Evolutionary conservation across 768 basidiomycete genomes (phyloP).

Genomic region (Mycena rebaudengoi): DNA sequence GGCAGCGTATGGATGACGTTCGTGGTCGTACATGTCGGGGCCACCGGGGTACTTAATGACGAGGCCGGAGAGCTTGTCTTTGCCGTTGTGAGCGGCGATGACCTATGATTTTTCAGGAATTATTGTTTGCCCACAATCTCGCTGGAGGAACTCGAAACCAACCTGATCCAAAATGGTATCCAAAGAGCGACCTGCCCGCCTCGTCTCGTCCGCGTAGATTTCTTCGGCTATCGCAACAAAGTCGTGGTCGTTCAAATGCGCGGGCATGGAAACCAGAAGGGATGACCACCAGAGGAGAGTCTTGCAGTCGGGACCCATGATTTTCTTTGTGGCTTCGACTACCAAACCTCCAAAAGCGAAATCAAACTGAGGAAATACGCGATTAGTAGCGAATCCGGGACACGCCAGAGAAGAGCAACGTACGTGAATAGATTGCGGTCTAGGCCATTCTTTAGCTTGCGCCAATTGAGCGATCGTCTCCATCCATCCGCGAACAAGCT

Average conservation of each 20-base stretch:
- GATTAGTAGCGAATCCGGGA: neutral
- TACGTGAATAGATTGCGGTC: slow-evolving; percentile 9
- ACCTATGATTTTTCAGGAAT: neutral
- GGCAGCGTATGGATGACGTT: slow-evolving; percentile 2
- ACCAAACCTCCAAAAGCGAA: slow-evolving; percentile 1
- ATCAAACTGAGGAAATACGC: neutral
- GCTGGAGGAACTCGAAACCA: neutral
- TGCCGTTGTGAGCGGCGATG: slow-evolving; percentile 6
- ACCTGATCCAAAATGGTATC: slow-evolving; percentile 9
- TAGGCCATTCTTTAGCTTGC: neutral
- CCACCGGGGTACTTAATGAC: slow-evolving; percentile 1
- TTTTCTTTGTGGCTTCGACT: neutral
- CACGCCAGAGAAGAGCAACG: neutral
- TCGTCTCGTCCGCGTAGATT: slow-evolving; percentile 8
- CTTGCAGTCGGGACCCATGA: slow-evolving; percentile 9
- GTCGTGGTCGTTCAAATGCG: slow-evolving; percentile 9
- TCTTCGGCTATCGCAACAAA: neutral
- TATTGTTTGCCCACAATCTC: neutral
- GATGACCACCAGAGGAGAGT: slow-evolving; percentile 7
- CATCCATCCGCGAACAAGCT: slow-evolving; percentile 7
- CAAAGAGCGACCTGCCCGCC: slow-evolving; percentile 1
- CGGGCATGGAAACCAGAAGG: neutral
- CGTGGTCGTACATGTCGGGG: slow-evolving; percentile 19
- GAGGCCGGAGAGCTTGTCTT: slow-evolving; percentile 1
- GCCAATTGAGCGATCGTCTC: neutral